Evolutionary conservation across 2,329 filamentous ascomycete species (phyloP).

Genomic region (Claviceps sorghi): DNA sequence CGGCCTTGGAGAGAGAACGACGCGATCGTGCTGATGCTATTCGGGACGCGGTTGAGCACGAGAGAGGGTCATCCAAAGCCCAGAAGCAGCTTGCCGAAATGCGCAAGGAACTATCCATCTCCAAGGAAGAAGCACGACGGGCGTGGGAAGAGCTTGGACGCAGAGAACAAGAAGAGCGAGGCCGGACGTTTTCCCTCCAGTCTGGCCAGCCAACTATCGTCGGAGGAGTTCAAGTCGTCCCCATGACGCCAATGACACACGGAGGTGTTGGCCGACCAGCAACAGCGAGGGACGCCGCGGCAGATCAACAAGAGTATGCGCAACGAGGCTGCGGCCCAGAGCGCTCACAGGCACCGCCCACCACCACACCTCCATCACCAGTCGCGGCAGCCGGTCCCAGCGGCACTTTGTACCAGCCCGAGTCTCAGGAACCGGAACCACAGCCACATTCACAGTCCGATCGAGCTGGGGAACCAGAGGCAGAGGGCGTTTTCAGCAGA

Average conservation of each 20-base stretch:
- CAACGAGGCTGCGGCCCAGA: constrained; percentile 20
- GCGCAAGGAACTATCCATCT: constrained; percentile 84
- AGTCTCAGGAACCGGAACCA: constrained; percentile 8
- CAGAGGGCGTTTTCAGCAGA: constrained; percentile 50
- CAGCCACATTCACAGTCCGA: constrained; percentile 3
- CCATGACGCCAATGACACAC: constrained; percentile 50
- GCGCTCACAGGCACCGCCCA: constrained; percentile 27
- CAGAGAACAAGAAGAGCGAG: constrained; percentile 83
- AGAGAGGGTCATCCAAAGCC: constrained; percentile 57
- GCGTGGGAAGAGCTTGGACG: constrained; percentile 96
- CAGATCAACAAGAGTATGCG: constrained; percentile 17
- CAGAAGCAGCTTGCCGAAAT: constrained; percentile 77
- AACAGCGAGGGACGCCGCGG: constrained; percentile 24
- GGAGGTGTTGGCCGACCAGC: constrained; percentile 44
- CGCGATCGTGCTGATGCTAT: constrained; percentile 53
- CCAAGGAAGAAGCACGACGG: constrained; percentile 85
- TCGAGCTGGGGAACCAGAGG: constrained; percentile 36
- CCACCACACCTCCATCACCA: constrained; percentile 10
- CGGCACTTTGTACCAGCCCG: constrained; percentile 10
- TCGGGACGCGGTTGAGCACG: constrained; percentile 48
- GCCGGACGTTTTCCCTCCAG: constrained; percentile 70
- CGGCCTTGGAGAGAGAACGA: constrained; percentile 59
- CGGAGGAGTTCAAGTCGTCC: constrained; percentile 87
- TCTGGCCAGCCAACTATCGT: constrained; percentile 80
- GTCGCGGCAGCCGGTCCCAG: constrained; percentile 16